These are phyloP conservation scores for Schrenkiella parvula DNA, from an alignment of 345 rosid species.

Conservation along the genomic window DNA sequence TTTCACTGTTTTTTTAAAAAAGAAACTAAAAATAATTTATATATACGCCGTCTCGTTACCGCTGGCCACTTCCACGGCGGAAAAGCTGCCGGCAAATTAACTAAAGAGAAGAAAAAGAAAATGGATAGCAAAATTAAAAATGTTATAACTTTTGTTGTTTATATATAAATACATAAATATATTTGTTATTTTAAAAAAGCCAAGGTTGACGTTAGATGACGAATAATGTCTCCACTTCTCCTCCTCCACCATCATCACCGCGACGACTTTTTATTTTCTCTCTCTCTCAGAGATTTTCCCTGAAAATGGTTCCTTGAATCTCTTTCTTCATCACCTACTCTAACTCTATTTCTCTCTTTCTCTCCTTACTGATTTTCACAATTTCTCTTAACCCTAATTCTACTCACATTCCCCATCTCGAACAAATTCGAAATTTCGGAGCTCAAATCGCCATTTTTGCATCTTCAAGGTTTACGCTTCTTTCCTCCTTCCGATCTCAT, in stretches of 20 bases:
- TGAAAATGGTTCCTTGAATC: neutral
- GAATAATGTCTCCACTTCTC: conserved; percentile 32
- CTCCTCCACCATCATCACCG: conserved; percentile 23
- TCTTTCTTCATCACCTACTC: neutral
- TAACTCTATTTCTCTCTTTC: neutral
- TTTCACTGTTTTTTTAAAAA: no score
- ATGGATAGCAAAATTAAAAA: neutral
- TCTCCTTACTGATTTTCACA: neutral
- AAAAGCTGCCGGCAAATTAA: neutral
- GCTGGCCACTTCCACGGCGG: neutral
- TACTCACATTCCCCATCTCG: neutral
- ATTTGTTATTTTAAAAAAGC: neutral
- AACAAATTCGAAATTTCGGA: neutral
- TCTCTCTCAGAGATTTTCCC: conserved; percentile 5
- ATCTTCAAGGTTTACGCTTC: neutral
- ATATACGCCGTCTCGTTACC: neutral
- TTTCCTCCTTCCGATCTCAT: neutral
- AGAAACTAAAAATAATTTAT: no score
- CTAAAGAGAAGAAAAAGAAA: neutral
- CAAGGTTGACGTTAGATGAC: conserved; percentile 36
- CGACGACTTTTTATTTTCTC: conserved; percentile 31
- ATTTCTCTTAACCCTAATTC: neutral
- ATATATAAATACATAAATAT: neutral
- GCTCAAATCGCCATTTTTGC: neutral
- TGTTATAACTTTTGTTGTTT: neutral